These are phyloP conservation scores for Gentiana straminea DNA, from an alignment of 257 asterid species.

Conservation along the genomic window DNA sequence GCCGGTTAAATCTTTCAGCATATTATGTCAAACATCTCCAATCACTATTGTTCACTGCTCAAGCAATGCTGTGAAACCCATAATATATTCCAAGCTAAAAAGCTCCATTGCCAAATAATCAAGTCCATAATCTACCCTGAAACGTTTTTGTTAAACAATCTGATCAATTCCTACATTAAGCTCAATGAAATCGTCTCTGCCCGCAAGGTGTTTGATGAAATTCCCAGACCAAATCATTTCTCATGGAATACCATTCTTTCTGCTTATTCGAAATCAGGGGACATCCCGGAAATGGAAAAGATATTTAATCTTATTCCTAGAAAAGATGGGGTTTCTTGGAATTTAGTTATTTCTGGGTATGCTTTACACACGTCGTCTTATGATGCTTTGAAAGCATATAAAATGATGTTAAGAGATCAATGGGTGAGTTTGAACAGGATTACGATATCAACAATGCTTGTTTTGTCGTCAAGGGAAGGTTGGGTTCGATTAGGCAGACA, in stretches of 20 bases:
- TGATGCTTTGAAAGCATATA: slow-evolving; percentile 60
- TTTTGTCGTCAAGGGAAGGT: slow-evolving; percentile 48
- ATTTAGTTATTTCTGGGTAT: slow-evolving; percentile 74
- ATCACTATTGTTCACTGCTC: slow-evolving; percentile 45
- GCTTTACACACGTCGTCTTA: slow-evolving; percentile 30
- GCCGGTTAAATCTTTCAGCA: slow-evolving; percentile 28
- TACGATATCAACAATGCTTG: slow-evolving; percentile 52
- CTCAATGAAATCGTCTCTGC: slow-evolving; percentile 32
- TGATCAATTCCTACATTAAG: slow-evolving; percentile 35
- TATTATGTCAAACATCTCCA: slow-evolving; percentile 45
- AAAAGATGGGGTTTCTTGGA: slow-evolving; percentile 89
- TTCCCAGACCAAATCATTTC: slow-evolving; percentile 47
- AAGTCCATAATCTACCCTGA: slow-evolving; percentile 43
- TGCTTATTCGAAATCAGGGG: slow-evolving; percentile 54
- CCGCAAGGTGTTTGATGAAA: slow-evolving; percentile 61
- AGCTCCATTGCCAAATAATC: slow-evolving; percentile 58
- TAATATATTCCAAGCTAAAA: slow-evolving; percentile 37
- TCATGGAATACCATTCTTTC: slow-evolving; percentile 84
- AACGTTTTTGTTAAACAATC: slow-evolving; percentile 64
- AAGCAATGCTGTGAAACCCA: slow-evolving; percentile 57
- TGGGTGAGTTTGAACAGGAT: slow-evolving; percentile 52
- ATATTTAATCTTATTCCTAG: slow-evolving; percentile 43
- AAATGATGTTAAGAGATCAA: slow-evolving; percentile 53
- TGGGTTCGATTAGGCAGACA: slow-evolving; percentile 58
- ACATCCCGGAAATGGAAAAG: slow-evolving; percentile 38